These are phyloP conservation scores for Kwoniella pini DNA, from an alignment of 768 basidiomycete genomes.

Conservation along the genomic window DNA sequence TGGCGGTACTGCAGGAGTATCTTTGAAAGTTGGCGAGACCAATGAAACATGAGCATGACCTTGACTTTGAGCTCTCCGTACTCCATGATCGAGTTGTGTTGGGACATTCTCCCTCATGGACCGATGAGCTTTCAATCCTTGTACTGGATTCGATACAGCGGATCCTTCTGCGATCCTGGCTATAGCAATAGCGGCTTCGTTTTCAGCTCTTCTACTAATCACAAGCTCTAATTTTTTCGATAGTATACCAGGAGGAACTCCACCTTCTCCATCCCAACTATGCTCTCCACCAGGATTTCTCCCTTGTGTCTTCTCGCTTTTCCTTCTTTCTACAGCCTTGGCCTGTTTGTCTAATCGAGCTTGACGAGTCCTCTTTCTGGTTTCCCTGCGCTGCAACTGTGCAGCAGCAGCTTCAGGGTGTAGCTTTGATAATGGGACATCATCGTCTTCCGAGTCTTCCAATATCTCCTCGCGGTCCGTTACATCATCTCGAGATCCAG, in stretches of 20 bases:
- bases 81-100: not conserved
- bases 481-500: not conserved
- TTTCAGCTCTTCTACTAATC: not conserved
- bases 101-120: conserved; percentile 11
- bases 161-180: not conserved
- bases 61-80: conserved; percentile 16
- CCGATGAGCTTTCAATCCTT: conserved; percentile 10
- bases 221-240: conserved; percentile 28
- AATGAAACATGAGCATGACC: conserved; percentile 8
- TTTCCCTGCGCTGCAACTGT: conserved; percentile 25
- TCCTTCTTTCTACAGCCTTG: not conserved
- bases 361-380: conserved; percentile 6
- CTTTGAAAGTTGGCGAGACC: not conserved
- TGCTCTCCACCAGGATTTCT: conserved; percentile 39
- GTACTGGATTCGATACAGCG: not conserved
- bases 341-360: conserved; percentile 7
- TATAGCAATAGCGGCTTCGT: not conserved
- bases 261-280: conserved; percentile 51
- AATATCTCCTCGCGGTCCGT: not conserved
- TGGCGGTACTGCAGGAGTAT: conserved; percentile 2
- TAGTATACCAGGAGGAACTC: conserved; percentile 41
- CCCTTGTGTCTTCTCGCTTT: conserved; percentile 13
- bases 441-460: conserved; percentile 18
- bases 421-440: conserved; percentile 44
- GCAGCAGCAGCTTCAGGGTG: conserved; percentile 43